Percentiles rank a stretch among this genome's conserved stretches.
Evolutionary conservation across 2,329 filamentous ascomycete genomes (phyloP).

Genomic region (Trichoderma sp.): DNA sequence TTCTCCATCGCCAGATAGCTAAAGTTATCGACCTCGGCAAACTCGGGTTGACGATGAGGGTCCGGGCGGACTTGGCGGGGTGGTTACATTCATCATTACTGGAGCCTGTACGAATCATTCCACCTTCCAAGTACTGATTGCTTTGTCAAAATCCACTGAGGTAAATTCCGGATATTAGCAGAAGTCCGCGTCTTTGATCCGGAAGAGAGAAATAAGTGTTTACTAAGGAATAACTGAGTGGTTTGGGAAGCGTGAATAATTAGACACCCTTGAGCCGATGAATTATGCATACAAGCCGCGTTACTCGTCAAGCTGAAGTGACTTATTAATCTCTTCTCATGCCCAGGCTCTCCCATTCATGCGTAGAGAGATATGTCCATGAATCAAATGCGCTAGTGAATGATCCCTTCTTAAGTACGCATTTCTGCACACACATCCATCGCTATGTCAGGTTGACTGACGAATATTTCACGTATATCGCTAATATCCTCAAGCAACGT

Average conservation of each 20-base stretch:
- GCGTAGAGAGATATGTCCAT: neutral
- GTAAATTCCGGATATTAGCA: neutral
- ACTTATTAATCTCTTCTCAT: neutral
- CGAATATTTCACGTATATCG: neutral
- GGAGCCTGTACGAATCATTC: neutral
- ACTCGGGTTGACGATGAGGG: neutral
- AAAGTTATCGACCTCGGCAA: neutral
- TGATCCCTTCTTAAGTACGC: neutral
- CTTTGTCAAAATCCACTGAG: neutral
- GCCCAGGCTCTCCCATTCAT: neutral
- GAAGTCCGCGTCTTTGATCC: neutral
- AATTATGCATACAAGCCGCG: neutral
- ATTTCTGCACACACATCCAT: neutral
- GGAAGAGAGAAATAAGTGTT: neutral
- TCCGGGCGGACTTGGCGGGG: neutral
- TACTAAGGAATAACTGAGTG: neutral
- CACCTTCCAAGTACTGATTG: neutral
- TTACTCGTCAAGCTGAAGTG: neutral
- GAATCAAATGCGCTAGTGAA: neutral
- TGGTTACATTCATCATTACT: neutral
- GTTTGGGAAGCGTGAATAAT: neutral
- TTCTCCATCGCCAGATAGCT: neutral
- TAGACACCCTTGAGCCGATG: neutral
- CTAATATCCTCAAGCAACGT: neutral
- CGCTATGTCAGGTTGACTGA: neutral